Evolutionary conservation across 371 early-diverging fungal species (phyloP), one percentile per base, ranked within the genome.

Genomic region (Chytridium lagenaria): DNA sequence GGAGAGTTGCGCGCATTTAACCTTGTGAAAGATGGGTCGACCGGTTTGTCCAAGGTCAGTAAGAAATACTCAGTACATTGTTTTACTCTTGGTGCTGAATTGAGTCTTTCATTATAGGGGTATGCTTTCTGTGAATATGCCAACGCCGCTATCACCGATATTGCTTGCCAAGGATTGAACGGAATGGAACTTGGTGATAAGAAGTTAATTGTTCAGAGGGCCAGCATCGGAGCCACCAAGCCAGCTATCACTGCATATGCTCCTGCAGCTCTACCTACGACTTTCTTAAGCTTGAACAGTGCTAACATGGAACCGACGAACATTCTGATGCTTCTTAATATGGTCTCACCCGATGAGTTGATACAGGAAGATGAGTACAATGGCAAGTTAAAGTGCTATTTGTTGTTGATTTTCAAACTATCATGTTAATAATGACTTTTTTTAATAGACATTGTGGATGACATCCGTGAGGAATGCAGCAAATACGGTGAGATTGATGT

Each of bases 51-150:
- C 49, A 95, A 94, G 88, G 92, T 92, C 80, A n/a, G n/a, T n/a
- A 40, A 34, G 19, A 36, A 7, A 31, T 7, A 34, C 33, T 61
- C 23, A 30, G n/a, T 57, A 57, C 30, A 26, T 26, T 1, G 31
- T 52, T 31, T 57, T 44, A 10, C 5, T 50, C 38, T 0, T 50
- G 5, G 3, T 39, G 23, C 19, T 50, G 68, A 31, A 50, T 22
- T 39, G 38, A 64, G 26, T 55, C 10, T 77, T 59, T 30, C 55
- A 26, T 34, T 15, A 19, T 50, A 93, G 90, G 98, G 99, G 0
- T 97, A 93, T 83, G 98, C 98, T 0, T 97, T 98, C 73, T 96
- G 96, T 81, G 98, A 98, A 81, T 98, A 94, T 76, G 86, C 87
- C 10, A 95, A 98, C 79, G 91, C 94, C 16, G 86, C 74, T 36